These are phyloP conservation scores for Chionographis japonica DNA, from an alignment of 106 monocot genomes.

Conservation along the genomic window DNA sequence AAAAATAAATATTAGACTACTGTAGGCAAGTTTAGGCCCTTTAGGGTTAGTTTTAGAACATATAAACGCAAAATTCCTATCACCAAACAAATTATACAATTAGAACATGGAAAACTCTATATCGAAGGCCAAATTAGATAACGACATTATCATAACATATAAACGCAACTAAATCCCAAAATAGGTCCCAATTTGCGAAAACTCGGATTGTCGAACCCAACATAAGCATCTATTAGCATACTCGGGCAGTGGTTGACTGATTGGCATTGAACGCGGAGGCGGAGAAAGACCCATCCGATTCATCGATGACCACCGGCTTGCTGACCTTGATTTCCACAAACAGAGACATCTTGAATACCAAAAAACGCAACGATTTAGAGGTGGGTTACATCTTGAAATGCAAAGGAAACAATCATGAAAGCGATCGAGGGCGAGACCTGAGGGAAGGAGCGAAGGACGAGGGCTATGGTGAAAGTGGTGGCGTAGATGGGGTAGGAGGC, in stretches of 20 bases:
- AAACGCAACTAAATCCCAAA: too few species aligned
- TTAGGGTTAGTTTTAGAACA: too few species aligned
- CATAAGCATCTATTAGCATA: too few species aligned
- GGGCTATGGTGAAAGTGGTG: constrained; percentile 61
- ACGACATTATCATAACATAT: too few species aligned
- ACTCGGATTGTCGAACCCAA: too few species aligned
- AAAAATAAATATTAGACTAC: too few species aligned
- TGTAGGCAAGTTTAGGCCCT: too few species aligned
- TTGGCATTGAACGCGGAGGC: constrained; percentile 80
- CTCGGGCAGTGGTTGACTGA: constrained; percentile 96
- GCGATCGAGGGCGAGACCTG: neutral
- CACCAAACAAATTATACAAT: too few species aligned
- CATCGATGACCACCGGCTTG: constrained; percentile 38
- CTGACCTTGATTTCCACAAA: constrained; percentile 72
- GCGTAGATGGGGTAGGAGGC: constrained; percentile 58
- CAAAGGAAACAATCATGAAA: neutral
- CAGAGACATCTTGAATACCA: constrained; percentile 37
- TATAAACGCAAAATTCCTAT: too few species aligned
- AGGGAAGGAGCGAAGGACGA: constrained; percentile 30
- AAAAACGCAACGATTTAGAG: constrained; percentile 1
- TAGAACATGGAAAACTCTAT: too few species aligned
- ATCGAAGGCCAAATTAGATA: too few species aligned
- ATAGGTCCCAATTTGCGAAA: too few species aligned
- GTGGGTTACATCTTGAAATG: neutral
- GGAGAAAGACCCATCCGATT: constrained; percentile 65